Evolutionary conservation across 2,329 filamentous ascomycete genomes (phyloP).

Genomic region (Cladosporium sp.): DNA sequence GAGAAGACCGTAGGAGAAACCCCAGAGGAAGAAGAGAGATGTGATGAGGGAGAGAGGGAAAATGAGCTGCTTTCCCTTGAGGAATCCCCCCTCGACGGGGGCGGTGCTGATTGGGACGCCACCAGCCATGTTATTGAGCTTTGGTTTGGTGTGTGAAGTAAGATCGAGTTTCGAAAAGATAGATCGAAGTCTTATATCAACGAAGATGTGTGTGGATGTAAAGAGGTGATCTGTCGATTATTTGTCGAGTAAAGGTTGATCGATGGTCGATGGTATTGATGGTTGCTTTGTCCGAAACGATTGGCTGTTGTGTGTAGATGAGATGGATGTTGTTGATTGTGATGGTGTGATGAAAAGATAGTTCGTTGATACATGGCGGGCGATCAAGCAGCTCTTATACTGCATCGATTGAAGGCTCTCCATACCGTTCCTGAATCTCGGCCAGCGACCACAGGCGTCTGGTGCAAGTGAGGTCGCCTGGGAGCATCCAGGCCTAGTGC

Average conservation of each 20-base stretch:
- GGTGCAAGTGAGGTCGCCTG: constrained; percentile 9
- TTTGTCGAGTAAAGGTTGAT: not conserved
- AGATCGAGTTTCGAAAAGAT: not conserved
- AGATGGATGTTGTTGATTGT: constrained; percentile 3
- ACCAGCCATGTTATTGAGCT: constrained; percentile 33
- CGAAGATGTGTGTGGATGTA: not conserved
- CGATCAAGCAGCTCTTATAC: constrained; percentile 13
- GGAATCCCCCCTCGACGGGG: constrained; percentile 37
- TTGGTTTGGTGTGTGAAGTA: too few relatives aligned
- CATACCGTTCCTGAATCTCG: not conserved
- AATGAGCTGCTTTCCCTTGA: constrained; percentile 45
- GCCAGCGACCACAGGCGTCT: not conserved
- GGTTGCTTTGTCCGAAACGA: not conserved
- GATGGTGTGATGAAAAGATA: constrained; percentile 4
- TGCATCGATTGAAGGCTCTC: not conserved
- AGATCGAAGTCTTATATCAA: not conserved
- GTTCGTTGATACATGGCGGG: constrained; percentile 4
- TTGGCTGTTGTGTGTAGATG: constrained; percentile 1
- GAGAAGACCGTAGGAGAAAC: constrained; percentile 34
- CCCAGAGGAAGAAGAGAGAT: constrained; percentile 45
- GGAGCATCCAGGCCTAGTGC: constrained; percentile 9
- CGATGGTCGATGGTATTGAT: constrained; percentile 4
- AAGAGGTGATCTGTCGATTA: not conserved
- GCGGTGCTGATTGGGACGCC: constrained; percentile 37
- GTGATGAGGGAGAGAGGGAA: constrained; percentile 46